Conservation (phyloP, 805 yeast species). For the Candida khao-thaluensis region DNA sequence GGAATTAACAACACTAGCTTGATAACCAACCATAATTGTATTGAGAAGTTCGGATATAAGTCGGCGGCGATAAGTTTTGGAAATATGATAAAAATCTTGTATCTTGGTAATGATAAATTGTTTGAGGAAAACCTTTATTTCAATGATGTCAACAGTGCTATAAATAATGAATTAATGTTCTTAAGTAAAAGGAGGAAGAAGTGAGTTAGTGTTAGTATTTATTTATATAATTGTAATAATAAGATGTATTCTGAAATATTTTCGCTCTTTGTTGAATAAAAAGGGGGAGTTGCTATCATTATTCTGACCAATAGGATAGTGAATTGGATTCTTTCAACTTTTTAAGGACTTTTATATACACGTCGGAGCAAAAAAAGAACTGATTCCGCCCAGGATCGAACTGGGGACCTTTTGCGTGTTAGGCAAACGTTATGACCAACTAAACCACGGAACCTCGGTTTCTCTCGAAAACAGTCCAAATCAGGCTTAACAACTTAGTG, state of each 20-base stretch:
- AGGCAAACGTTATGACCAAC: slow-evolving; percentile 99
- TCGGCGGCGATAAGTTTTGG: slow-evolving; percentile 76
- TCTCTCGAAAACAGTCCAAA: too few species aligned
- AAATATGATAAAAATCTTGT: slow-evolving; percentile 66
- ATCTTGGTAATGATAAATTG: slow-evolving; percentile 72
- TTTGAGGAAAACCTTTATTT: slow-evolving; percentile 58
- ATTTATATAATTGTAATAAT: background rate
- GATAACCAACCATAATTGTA: slow-evolving; percentile 56
- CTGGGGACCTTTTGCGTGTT: slow-evolving; percentile 99
- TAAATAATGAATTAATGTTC: slow-evolving; percentile 48
- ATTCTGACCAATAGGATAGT: too few species aligned
- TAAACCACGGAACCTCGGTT: slow-evolving; percentile 75
- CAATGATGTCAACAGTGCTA: slow-evolving; percentile 32
- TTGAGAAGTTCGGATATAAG: slow-evolving; percentile 72
- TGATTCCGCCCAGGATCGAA: slow-evolving; percentile 99
- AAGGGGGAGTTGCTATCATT: too few species aligned
- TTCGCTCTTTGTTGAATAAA: too few species aligned
- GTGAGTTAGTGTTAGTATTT: background rate
- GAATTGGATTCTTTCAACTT: too few species aligned
- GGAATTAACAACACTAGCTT: slow-evolving; percentile 44
- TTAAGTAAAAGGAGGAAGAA: slow-evolving; percentile 48
- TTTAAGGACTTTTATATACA: too few species aligned
- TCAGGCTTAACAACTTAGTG: too few species aligned
- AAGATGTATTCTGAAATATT: background rate
- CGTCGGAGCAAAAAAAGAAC: slow-evolving; percentile 25